Evolutionary conservation across 2,329 filamentous ascomycete species (phyloP).

Genomic region (Chrysosporium queenslandicum): DNA sequence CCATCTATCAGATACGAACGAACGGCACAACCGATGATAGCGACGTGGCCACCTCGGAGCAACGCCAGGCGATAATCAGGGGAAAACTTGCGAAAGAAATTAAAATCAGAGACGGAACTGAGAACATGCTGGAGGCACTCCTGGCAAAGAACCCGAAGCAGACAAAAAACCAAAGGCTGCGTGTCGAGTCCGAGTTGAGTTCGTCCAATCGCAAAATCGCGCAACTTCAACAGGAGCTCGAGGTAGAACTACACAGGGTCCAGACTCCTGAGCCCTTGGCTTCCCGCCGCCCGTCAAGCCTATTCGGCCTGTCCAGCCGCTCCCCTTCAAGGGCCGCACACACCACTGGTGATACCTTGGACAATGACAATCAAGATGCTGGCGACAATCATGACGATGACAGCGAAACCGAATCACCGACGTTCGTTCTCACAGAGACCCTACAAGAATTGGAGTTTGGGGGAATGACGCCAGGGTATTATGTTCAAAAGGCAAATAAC

Average conservation of each 20-base stretch:
- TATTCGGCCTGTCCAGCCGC: conserved; percentile 48
- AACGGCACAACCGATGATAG: conserved; percentile 51
- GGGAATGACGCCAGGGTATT: conserved; percentile 85
- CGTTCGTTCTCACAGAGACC: conserved; percentile 79
- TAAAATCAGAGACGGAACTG: conserved; percentile 95
- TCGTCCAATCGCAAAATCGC: conserved; percentile 67
- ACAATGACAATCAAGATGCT: conserved; percentile 24
- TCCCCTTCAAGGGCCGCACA: conserved; percentile 38
- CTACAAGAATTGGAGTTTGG: conserved; percentile 80
- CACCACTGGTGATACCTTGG: conserved; percentile 32
- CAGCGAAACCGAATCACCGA: conserved; percentile 70
- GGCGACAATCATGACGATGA: conserved; percentile 51
- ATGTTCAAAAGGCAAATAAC: conserved; percentile 82
- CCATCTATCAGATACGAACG: conserved; percentile 40
- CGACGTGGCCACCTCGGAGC: conserved; percentile 53
- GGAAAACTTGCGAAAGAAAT: conserved; percentile 88
- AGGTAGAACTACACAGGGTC: conserved; percentile 50
- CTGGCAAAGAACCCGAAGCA: conserved; percentile 94
- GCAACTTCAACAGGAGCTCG: conserved; percentile 49
- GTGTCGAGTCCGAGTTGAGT: conserved; percentile 79
- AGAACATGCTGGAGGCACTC: conserved; percentile 92
- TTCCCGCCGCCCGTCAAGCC: conserved; percentile 43
- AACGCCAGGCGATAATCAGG: conserved; percentile 62
- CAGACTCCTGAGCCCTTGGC: conserved; percentile 41
- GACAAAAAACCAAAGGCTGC: conserved; percentile 69